Percentiles rank a stretch among this genome's conserved stretches.
These are phyloP conservation scores for Hortiboletus rubellus DNA, from an alignment of 1,284 basidiomycete genomes.

Conservation along the genomic window DNA sequence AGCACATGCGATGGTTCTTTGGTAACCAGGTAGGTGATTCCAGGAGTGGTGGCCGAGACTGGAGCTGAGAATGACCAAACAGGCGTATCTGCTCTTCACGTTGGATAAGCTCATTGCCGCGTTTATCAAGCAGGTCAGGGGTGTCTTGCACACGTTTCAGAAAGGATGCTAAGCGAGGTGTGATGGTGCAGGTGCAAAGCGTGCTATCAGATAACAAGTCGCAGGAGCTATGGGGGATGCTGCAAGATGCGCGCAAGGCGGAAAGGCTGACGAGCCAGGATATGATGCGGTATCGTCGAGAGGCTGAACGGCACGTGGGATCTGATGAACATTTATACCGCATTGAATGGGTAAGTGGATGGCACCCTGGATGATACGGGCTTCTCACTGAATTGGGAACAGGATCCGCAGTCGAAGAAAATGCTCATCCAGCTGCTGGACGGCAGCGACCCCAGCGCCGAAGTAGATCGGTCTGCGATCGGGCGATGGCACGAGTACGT, in stretches of 20 bases:
- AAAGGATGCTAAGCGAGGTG: conserved; percentile 13
- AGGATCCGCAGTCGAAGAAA: conserved; percentile 64
- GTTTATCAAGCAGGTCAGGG: conserved; percentile 80
- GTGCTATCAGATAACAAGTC: conserved; percentile 74
- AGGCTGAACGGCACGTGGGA: conserved; percentile 84
- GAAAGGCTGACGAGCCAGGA: conserved; percentile 67
- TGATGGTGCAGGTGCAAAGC: conserved; percentile 69
- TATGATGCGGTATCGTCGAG: conserved; percentile 87
- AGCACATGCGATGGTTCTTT: conserved; percentile 96
- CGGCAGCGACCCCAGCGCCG: conserved; percentile 76
- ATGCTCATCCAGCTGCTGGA: conserved; percentile 81
- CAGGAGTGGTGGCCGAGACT: conserved; percentile 2
- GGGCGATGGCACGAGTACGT: conserved; percentile 87
- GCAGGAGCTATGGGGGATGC: conserved; percentile 67
- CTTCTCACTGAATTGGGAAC: conserved; percentile 12
- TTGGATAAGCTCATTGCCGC: conserved; percentile 88
- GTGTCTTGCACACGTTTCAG: neutral
- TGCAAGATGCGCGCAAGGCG: conserved; percentile 54
- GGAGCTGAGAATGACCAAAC: conserved; percentile 28
- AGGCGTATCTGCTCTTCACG: conserved; percentile 89
- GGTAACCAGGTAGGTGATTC: conserved; percentile 76
- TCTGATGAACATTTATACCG: conserved; percentile 91
- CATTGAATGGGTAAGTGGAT: conserved; percentile 77
- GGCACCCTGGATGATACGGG: conserved; percentile 30
- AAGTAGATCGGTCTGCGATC: conserved; percentile 44